Evolutionary conservation across 768 basidiomycete species (phyloP).

Genomic region (Boletus sp.): DNA sequence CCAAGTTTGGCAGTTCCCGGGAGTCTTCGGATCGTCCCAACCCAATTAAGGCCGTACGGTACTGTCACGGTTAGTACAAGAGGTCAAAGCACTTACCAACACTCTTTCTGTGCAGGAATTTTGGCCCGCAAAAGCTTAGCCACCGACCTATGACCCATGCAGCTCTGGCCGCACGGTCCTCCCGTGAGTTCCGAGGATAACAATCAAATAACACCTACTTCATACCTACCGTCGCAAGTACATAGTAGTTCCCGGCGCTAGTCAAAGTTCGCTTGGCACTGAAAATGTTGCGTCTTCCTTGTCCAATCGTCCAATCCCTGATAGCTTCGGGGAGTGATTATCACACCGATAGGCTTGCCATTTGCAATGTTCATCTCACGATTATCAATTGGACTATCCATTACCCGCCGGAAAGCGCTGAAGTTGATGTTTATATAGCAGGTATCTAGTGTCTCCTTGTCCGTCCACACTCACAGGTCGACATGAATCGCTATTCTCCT

Average conservation of each 20-base stretch:
- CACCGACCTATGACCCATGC: no score
- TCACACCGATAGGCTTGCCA: not conserved
- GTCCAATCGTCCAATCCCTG: not conserved
- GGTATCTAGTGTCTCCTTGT: not conserved
- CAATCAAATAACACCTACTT: not conserved
- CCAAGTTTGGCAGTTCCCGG: no score
- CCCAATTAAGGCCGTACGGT: no score
- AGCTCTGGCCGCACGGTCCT: not conserved
- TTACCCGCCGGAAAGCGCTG: not conserved
- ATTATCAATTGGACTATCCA: not conserved
- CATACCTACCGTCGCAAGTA: not conserved
- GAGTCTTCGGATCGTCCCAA: no score
- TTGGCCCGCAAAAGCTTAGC: no score
- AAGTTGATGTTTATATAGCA: not conserved
- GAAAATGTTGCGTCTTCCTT: not conserved
- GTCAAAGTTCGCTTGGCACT: not conserved
- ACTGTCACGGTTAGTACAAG: no score
- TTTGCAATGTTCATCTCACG: not conserved
- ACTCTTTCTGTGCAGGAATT: no score
- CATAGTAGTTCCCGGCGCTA: not conserved
- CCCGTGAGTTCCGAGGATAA: not conserved
- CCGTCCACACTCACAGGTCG: not conserved
- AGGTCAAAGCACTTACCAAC: no score
- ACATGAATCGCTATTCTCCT: not conserved
- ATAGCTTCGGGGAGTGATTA: not conserved